phyloP scores from a whole-genome alignment of 2,329 filamentous ascomycete species.

The Hypoxylon sp. region DNA sequence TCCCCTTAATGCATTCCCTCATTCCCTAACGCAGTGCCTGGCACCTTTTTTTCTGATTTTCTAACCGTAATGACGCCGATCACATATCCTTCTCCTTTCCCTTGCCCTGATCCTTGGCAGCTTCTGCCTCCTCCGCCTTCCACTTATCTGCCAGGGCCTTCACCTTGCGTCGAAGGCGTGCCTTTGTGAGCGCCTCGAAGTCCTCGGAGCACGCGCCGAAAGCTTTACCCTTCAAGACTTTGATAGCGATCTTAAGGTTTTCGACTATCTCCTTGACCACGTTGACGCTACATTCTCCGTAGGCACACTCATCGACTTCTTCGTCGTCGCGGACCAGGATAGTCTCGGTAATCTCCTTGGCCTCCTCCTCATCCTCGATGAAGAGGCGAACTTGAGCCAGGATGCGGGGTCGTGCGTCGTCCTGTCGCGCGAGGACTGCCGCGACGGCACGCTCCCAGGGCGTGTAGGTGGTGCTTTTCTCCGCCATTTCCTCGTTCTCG shows the following conservation, averaged over 20 bases:
- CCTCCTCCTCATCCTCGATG: not conserved
- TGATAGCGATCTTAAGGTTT: not conserved
- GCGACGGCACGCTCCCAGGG: not conserved
- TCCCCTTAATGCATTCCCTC: not conserved
- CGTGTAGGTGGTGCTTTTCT: not conserved
- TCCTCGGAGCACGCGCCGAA: not conserved
- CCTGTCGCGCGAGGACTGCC: not conserved
- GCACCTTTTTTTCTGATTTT: not conserved
- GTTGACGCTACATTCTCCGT: slow-evolving; percentile 1
- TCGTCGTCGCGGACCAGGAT: slow-evolving; percentile 17
- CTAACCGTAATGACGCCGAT: not conserved
- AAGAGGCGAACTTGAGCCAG: not conserved
- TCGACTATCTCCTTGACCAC: not conserved
- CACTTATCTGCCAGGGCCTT: not conserved
- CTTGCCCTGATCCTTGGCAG: not conserved
- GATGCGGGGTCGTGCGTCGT: not conserved
- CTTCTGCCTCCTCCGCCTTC: slow-evolving; percentile 11
- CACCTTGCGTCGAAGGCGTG: not conserved
- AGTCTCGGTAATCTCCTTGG: not conserved
- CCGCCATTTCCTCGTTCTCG: not conserved
- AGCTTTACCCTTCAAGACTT: not conserved
- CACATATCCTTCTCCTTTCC: not conserved
- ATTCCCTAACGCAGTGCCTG: not conserved
- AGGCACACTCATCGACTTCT: slow-evolving; percentile 1
- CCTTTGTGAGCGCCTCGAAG: not conserved